These are phyloP conservation scores for Zarea fungicola DNA, from an alignment of 2,329 filamentous ascomycete genomes.

Conservation along the genomic window DNA sequence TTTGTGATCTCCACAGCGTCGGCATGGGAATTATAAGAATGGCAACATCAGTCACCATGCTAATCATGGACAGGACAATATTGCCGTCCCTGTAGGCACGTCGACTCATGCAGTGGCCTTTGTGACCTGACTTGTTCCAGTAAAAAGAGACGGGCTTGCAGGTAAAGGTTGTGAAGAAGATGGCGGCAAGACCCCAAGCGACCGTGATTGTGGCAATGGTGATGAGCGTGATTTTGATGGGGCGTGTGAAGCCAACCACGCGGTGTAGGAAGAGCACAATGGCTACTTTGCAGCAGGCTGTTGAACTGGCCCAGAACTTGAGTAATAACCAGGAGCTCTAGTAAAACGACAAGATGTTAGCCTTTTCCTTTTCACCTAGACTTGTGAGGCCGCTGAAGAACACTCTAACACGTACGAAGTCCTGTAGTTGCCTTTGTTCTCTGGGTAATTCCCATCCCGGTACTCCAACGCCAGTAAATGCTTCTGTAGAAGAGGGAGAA, in stretches of 20 bases:
- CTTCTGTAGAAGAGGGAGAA: neutral
- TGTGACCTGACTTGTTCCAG: constrained; percentile 9
- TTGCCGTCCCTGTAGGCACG: neutral
- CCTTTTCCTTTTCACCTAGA: too few relatives aligned
- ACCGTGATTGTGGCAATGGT: neutral
- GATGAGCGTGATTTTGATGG: neutral
- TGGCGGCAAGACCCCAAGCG: constrained; percentile 4
- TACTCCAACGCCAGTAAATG: constrained; percentile 10
- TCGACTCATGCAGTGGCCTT: neutral
- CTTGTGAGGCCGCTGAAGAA: too few relatives aligned
- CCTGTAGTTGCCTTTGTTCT: neutral
- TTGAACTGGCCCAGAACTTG: constrained; percentile 13
- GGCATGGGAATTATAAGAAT: constrained; percentile 12
- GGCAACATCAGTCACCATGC: constrained; percentile 2
- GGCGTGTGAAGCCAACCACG: constrained; percentile 8
- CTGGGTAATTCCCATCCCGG: neutral
- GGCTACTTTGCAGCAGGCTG: constrained; percentile 10
- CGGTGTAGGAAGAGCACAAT: constrained; percentile 12
- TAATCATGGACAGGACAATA: constrained; percentile 2
- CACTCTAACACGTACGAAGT: neutral
- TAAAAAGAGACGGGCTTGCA: constrained; percentile 12
- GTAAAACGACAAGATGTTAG: neutral
- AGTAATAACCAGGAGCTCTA: constrained; percentile 10
- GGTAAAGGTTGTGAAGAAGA: constrained; percentile 9
- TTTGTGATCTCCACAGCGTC: constrained; percentile 5